Evolutionary conservation across 768 basidiomycete genomes (phyloP).

Genomic region (Sistotremastrum niveocremeum): DNA sequence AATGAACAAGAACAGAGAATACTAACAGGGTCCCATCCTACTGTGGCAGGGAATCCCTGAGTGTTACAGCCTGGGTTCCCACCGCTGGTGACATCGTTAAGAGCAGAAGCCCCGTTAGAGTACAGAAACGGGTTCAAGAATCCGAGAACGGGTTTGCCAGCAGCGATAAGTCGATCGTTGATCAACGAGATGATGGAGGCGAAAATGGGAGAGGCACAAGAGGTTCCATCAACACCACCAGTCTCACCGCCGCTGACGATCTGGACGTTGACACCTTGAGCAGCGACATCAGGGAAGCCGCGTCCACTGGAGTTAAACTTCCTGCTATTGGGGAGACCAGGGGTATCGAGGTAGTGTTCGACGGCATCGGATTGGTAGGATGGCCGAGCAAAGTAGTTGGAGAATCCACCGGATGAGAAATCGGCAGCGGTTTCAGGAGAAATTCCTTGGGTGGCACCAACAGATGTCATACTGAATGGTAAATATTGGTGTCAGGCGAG

Average conservation of each 20-base stretch:
- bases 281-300: slow-evolving; percentile 12
- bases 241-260: slow-evolving; percentile 6
- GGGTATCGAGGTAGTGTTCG: slow-evolving; percentile 18
- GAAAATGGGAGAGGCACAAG: slow-evolving; percentile 14
- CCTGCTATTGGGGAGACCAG: slow-evolving; percentile 17
- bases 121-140: slow-evolving; percentile 12
- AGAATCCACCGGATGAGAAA: slow-evolving; percentile 10
- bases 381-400: slow-evolving; percentile 5
- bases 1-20: neutral
- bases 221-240: slow-evolving; percentile 10
- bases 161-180: slow-evolving; percentile 17
- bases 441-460: slow-evolving; percentile 7
- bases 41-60: slow-evolving; percentile 12
- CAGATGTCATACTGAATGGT: slow-evolving; percentile 4
- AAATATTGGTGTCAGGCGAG: neutral
- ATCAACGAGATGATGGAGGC: slow-evolving; percentile 17
- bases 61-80: slow-evolving; percentile 16
- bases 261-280: slow-evolving; percentile 7
- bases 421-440: slow-evolving; percentile 7
- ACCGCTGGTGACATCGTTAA: slow-evolving; percentile 17
- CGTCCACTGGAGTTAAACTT: slow-evolving; percentile 15
- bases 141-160: slow-evolving; percentile 7
- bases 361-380: slow-evolving; percentile 28
- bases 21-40: slow-evolving; percentile 17
- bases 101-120: slow-evolving; percentile 7